Percentiles rank a stretch among this genome's conserved stretches.
These are phyloP conservation scores for Paxillus ammoniavirescens DNA, from an alignment of 768 basidiomycete genomes.

Conservation along the genomic window DNA sequence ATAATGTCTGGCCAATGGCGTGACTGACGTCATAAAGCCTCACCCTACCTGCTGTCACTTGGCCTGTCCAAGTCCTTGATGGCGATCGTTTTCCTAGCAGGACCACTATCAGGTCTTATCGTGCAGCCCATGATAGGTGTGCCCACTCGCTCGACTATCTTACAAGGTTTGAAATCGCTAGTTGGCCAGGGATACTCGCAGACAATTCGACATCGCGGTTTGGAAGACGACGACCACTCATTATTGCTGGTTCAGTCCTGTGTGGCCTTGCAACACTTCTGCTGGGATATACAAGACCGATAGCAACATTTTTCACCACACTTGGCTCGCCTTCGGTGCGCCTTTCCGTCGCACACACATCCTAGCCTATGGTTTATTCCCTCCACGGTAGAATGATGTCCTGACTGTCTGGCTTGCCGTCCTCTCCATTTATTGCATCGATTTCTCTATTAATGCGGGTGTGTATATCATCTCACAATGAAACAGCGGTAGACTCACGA, in stretches of 20 bases:
- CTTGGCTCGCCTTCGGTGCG: slow-evolving; percentile 34
- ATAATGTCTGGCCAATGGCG: not conserved
- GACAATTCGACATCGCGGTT: slow-evolving; percentile 83
- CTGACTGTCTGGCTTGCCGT: slow-evolving; percentile 81
- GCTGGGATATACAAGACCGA: slow-evolving; percentile 75
- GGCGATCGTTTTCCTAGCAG: slow-evolving; percentile 90
- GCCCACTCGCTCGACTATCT: not conserved
- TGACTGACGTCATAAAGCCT: slow-evolving; percentile 39
- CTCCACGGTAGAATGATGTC: slow-evolving; percentile 47
- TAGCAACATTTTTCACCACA: slow-evolving; percentile 51
- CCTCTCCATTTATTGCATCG: slow-evolving; percentile 62
- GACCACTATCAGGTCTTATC: slow-evolving; percentile 84
- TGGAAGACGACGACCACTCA: slow-evolving; percentile 85
- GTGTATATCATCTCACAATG: not conserved
- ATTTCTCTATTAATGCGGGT: slow-evolving; percentile 64
- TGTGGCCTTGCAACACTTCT: slow-evolving; percentile 74
- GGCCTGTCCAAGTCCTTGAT: slow-evolving; percentile 85
- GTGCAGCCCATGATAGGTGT: slow-evolving; percentile 88
- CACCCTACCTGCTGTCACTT: slow-evolving; percentile 87
- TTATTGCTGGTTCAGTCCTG: slow-evolving; percentile 66
- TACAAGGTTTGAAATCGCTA: not conserved
- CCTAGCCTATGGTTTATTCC: not conserved
- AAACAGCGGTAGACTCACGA: not conserved
- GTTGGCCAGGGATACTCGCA: slow-evolving; percentile 55
- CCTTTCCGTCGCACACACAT: not conserved